Evolutionary conservation across 768 basidiomycete species (phyloP), one percentile per base, ranked within the genome.

Genomic region (Collybia mongolica): DNA sequence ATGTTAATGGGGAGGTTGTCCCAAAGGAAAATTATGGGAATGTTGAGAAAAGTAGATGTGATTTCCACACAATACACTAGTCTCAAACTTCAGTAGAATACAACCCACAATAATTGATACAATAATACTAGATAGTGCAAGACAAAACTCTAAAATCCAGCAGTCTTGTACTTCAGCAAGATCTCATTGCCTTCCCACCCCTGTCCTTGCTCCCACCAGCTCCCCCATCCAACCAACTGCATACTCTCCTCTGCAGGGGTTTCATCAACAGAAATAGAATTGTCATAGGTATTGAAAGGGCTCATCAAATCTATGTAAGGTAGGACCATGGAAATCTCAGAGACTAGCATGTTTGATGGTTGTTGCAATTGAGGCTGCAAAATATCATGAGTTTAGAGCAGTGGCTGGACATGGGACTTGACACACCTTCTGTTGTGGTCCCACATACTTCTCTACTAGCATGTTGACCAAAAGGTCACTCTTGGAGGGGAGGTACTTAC

Each of bases 401-500:
- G 38, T 28, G 45, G 37, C 17, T 14, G 40, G 48, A 44, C 11
- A 45, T 17, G 43, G 18, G 12, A 24, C 37, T 6, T 23, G 24
- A 51, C 58, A 37, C 35, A 72, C 70, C 64, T 69, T 73, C 26
- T 69, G 62, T 51, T 71, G 70, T 2, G 72, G 72, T 39, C 73
- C 65, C 17, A 65, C 58, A 37, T 72, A 57, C 55, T 77, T 76
- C 19, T 69, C 71, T 19, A 60, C 58, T 46, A 65, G 58, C 15
- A 48, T 48, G 19, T 44, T 54, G 24, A 39, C 57, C 18, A 43
- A 58, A 37, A 44, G 39, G 11, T 62, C 66, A 42, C 75, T 74
- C 2, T 73, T 72, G 9, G 70, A 67, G 0, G 75, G 67, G 8
- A 74, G 72, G 7, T 88, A 75, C 63, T 92, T 91, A 7, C 88